phyloP scores from a whole-genome alignment of 2,329 filamentous ascomycete genomes.

The Colletotrichum falcatum region DNA sequence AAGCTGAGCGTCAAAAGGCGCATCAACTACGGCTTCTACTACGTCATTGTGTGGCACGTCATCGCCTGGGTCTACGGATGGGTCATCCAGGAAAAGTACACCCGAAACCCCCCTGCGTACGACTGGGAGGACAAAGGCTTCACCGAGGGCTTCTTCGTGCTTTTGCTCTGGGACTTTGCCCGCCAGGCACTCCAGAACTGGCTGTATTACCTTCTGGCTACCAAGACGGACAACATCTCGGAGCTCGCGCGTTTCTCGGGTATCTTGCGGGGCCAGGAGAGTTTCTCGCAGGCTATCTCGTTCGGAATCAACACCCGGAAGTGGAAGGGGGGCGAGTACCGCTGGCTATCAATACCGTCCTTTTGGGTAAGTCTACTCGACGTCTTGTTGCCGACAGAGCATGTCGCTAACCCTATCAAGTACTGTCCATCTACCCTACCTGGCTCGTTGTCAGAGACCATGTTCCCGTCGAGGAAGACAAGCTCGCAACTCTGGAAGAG shows the following conservation, averaged over 20 bases:
- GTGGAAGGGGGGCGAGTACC: conserved; percentile 55
- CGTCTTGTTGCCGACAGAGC: background rate
- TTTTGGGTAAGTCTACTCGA: conserved; percentile 48
- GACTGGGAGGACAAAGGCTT: conserved; percentile 59
- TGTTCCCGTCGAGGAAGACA: conserved; percentile 45
- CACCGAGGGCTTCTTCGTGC: conserved; percentile 59
- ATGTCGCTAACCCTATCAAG: conserved; percentile 37
- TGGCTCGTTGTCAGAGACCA: conserved; percentile 50
- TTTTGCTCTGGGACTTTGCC: conserved; percentile 62
- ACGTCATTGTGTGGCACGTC: conserved; percentile 58
- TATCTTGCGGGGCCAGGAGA: conserved; percentile 56
- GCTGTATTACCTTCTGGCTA: conserved; percentile 67
- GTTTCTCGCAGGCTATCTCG: conserved; percentile 54
- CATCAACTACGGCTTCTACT: conserved; percentile 58
- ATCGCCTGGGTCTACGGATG: conserved; percentile 64
- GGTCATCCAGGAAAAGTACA: conserved; percentile 65
- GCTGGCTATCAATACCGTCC: conserved; percentile 53
- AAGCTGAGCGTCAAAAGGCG: conserved; percentile 52
- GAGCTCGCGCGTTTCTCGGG: conserved; percentile 59
- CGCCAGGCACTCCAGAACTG: conserved; percentile 66
- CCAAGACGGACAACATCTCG: conserved; percentile 67
- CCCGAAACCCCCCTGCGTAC: conserved; percentile 52
- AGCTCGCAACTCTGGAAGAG: conserved; percentile 15
- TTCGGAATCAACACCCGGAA: conserved; percentile 54
- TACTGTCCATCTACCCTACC: conserved; percentile 46